Base-by-base conservation (phyloP, 768 basidiomycete genomes). In the Polyporus arcularius region DNA sequence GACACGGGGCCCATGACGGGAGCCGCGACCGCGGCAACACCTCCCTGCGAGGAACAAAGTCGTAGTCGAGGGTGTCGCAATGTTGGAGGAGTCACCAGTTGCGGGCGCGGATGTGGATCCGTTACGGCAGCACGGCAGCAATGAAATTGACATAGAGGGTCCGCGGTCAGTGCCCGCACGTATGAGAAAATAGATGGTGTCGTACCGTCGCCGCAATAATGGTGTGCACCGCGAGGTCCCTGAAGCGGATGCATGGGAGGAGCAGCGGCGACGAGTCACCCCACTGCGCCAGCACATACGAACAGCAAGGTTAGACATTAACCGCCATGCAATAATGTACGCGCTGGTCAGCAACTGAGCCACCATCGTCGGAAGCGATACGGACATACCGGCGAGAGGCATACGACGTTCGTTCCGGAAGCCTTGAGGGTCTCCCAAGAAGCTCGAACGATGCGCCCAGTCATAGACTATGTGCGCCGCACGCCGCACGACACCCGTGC, bases 221-320 rank as follows among this genome's bases (percentile, higher is more conserved):
- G 4, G 81, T 82, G 67, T 87, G 85, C 26, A 87, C 80, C 30
- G 78, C 84, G 18, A 88, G 74, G 70, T 86, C 85, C 39, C 85
- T 74, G 69, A 88, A 85, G 3, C 86, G 78, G 46, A 88, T 82
- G 70, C 85, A 86, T 14, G 86, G 85, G 21, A 88, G 77, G 21
- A 85, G 75, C 4, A 87, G 70, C 15, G 86, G 85, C 12, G 82
- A 85, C 4, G 84, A 86, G 65, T 87, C 85, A 0, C 85, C 84
- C 85, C 85, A 86, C 82, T 86, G 63, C 12, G n/a, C 10, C 46
- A 30, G 12, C n/a, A 18, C 9, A n/a, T 45, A 38, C 12, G 21
- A 43, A 16, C 28, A 63, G 21, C 14, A 16, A 43, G 6, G 14
- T 43, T 9, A 9, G 42, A 43, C 42, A 43, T 14, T 10, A 18